Conservation (phyloP, 1,139 yeast genomes). For the Blastobotrys illinoisensis region DNA sequence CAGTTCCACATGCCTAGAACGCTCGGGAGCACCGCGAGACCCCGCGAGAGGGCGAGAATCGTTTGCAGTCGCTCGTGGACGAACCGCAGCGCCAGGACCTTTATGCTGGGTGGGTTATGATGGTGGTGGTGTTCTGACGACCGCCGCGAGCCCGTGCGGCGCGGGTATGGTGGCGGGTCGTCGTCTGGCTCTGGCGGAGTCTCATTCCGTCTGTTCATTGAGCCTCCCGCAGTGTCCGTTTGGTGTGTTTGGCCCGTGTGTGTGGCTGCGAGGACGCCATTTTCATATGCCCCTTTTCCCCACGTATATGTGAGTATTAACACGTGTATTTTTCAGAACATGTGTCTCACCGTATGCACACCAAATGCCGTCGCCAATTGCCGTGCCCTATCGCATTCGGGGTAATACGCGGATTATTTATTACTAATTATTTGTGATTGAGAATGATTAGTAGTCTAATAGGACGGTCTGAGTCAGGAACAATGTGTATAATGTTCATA, state of each 20-base stretch:
- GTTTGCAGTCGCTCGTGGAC: conserved; percentile 74
- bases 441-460: no score
- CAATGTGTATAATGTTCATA: no score
- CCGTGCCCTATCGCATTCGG: no score
- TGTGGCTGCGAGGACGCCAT: not conserved
- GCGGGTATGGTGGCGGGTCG: not conserved
- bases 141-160: not conserved
- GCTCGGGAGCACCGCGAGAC: conserved; percentile 63
- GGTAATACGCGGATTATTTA: not conserved
- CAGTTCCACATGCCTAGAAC: conserved; percentile 52
- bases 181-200: not conserved
- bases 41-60: conserved; percentile 45
- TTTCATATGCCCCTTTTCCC: not conserved
- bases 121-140: not conserved
- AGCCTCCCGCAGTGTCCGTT: not conserved
- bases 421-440: no score
- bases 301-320: not conserved
- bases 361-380: not conserved
- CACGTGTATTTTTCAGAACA: not conserved
- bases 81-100: conserved; percentile 57
- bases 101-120: conserved; percentile 29
- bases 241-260: not conserved
- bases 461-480: no score
- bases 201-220: not conserved
- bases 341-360: not conserved